Base-by-base conservation (phyloP, 305 asterid genomes). In the Fraxinus baroniana region DNA sequence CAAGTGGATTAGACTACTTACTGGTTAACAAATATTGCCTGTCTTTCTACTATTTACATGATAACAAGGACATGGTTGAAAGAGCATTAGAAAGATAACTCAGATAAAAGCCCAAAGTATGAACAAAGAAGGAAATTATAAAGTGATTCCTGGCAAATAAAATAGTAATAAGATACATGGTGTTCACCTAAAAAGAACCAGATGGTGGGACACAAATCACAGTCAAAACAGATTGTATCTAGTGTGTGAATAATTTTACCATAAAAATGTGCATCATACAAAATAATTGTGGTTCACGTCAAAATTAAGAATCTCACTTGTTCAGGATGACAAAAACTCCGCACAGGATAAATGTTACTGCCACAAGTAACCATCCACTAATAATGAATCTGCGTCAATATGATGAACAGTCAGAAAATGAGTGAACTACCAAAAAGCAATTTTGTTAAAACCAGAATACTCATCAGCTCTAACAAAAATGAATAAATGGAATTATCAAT, bases 341-440 rank as follows among this genome's bases (percentile, higher is more conserved):
- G 76, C 90, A 96, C 55, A 96, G 95, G 89, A 93, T 79, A 85
- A 95, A 90, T 33, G 97, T 94, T 44, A 93, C 86, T 22, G 93
- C 94, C 30, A 95, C 95, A n/a, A 95, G 95, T 78, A 95, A 85
- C 99, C 98, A 95, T 87, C 98, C 99, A 36, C 96, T 91, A 52
- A 93, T 86, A 22, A 94, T 90, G 89, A 94, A 95, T 90, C 99
- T 95, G 94, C 90, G 88, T 35, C 32, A 52, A 82, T 60, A 57
- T 13, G 82, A 80, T 18, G 18, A 57, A 49, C 36, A 1, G 28
- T 84, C 49, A 83, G 83, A 81, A 79, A 55, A 55, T 0, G 12
- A n/a, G 64, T 9, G 3, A 36, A 49, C 32, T 30, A 70, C 37
- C 20, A 15, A 22, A 15, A 76, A 3, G 33, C 37, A 15, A 6